These are phyloP conservation scores for Wickerhamiella infanticola DNA, from an alignment of 1,139 yeast species.

Conservation along the genomic window DNA sequence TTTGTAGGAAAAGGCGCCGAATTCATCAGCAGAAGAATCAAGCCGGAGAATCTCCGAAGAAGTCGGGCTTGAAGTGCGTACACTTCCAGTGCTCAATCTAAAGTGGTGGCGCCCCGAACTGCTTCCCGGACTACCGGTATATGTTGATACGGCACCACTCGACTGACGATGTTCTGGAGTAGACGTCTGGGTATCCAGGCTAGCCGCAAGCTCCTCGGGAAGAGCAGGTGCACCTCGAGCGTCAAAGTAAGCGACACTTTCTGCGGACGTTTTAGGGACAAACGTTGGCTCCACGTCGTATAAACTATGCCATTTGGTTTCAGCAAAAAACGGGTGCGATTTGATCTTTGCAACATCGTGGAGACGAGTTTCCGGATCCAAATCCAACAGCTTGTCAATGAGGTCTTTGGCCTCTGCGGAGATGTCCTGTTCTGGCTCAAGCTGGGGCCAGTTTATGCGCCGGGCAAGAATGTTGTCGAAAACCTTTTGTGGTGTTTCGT, in stretches of 20 bases:
- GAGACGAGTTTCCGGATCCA: slow-evolving; percentile 50
- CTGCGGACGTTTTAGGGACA: slow-evolving; percentile 75
- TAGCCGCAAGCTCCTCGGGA: background rate
- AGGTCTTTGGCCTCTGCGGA: slow-evolving; percentile 61
- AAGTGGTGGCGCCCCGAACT: background rate
- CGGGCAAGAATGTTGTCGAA: slow-evolving; percentile 66
- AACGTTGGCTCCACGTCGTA: slow-evolving; percentile 70
- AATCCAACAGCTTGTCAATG: slow-evolving; percentile 42
- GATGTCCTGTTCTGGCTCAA: slow-evolving; percentile 39
- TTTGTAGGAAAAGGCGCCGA: slow-evolving; percentile 85
- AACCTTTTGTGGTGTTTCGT: slow-evolving; percentile 60
- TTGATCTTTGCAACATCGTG: slow-evolving; percentile 69
- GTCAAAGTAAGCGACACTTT: slow-evolving; percentile 84
- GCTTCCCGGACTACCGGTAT: background rate
- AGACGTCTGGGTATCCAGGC: background rate
- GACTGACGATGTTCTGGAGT: background rate
- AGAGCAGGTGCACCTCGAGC: slow-evolving; percentile 55
- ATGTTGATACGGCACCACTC: no score
- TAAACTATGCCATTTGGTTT: slow-evolving; percentile 58
- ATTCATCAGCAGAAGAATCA: slow-evolving; percentile 47
- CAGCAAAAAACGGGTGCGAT: slow-evolving; percentile 58
- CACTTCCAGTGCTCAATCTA: background rate
- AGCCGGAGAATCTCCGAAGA: slow-evolving; percentile 23
- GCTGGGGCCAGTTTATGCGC: slow-evolving; percentile 70
- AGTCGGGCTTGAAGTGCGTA: background rate